Evolutionary conservation across 192 early-diverging fungal genomes (phyloP).

Genomic region (Backusella sp.): DNA sequence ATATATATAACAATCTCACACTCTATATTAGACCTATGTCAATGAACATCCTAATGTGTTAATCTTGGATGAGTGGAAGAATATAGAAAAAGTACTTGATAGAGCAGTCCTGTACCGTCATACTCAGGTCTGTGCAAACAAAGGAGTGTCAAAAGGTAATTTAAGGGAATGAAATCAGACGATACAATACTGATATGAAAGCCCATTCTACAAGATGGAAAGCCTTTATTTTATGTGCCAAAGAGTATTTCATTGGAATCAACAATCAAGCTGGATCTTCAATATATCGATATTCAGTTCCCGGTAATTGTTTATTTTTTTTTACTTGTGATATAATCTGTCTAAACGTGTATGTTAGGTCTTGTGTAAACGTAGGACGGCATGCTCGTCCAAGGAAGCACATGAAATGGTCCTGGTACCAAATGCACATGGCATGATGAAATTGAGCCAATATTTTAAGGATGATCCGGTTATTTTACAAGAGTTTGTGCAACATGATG

Average conservation of each 20-base stretch:
- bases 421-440: neutral
- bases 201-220: neutral
- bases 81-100: slow-evolving; percentile 24
- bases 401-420: slow-evolving; percentile 38
- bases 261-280: neutral
- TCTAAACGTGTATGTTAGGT: slow-evolving; percentile 1
- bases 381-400: slow-evolving; percentile 35
- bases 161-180: neutral
- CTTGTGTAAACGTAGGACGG: slow-evolving; percentile 33
- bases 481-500: slow-evolving; percentile 40
- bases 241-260: slow-evolving; percentile 4
- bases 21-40: slow-evolving; percentile 3
- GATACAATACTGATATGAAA: neutral
- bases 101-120: neutral
- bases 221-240: slow-evolving; percentile 19
- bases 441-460: slow-evolving; percentile 2
- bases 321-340: too few relatives aligned
- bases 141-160: neutral
- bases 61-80: slow-evolving; percentile 19
- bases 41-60: slow-evolving; percentile 24
- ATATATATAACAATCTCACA: neutral
- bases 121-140: neutral
- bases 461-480: slow-evolving; percentile 36
- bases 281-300: slow-evolving; percentile 15
- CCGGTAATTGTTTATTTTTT: slow-evolving; percentile 11